Conservation (phyloP, 2,329 filamentous ascomycete genomes). For the Fusarium keratoplasticum region DNA sequence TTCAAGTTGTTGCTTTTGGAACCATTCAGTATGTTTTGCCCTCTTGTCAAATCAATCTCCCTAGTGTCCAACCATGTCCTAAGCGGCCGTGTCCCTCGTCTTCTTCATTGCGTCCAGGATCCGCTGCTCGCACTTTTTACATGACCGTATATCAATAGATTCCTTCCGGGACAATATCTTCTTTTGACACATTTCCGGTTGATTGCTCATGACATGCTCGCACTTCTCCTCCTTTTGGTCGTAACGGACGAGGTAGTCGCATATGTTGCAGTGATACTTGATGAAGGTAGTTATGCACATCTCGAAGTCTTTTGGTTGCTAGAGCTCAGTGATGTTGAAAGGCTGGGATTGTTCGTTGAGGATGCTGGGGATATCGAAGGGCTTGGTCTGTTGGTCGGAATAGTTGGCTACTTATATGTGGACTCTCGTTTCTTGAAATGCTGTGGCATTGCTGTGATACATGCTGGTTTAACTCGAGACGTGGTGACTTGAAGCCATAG, state of each 20-base stretch:
- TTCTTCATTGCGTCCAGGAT: not conserved
- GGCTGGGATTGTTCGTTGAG: not conserved
- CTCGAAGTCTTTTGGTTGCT: not conserved
- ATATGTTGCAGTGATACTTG: not conserved
- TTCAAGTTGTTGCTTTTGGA: not conserved
- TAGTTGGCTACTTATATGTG: not conserved
- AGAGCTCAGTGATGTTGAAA: not conserved
- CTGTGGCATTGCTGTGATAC: not conserved
- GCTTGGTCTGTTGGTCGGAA: not conserved
- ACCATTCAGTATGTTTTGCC: not conserved
- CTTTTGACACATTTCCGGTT: not conserved
- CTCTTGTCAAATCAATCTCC: not conserved
- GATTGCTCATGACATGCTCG: not conserved
- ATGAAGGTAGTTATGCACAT: constrained; percentile 3
- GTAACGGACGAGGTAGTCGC: not conserved
- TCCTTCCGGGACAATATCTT: not conserved
- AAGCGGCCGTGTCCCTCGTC: not conserved
- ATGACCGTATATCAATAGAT: not conserved
- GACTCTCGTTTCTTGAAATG: not conserved
- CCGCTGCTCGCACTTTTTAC: not conserved
- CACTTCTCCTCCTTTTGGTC: not conserved
- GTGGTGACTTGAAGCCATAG: not conserved
- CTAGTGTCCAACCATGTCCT: not conserved
- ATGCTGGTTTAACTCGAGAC: not conserved
- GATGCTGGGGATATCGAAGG: not conserved